phyloP scores from a whole-genome alignment of 2,329 filamentous ascomycete genomes.

The Fusarium nisikadoi region DNA sequence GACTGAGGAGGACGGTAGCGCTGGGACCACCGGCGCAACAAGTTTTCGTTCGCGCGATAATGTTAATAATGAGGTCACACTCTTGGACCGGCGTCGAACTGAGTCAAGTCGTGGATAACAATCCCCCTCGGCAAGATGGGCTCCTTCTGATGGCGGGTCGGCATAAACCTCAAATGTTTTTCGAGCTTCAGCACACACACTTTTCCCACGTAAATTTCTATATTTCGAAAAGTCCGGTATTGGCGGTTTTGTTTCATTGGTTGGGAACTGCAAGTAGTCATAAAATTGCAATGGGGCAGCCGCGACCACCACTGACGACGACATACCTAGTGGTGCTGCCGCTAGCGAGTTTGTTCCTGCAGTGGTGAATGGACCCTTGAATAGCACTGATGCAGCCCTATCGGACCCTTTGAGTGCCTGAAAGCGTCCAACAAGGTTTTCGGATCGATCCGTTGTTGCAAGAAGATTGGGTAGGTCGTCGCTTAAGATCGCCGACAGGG shows the following conservation, averaged over 20 bases:
- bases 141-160: slow-evolving; percentile 15
- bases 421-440: slow-evolving; percentile 23
- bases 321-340: slow-evolving; percentile 23
- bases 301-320: slow-evolving; percentile 21
- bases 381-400: slow-evolving; percentile 38
- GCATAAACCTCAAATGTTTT: slow-evolving; percentile 46
- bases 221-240: slow-evolving; percentile 46
- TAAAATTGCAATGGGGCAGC: slow-evolving; percentile 28
- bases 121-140: slow-evolving; percentile 28
- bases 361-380: slow-evolving; percentile 31
- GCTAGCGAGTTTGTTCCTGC: slow-evolving; percentile 34
- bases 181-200: slow-evolving; percentile 45
- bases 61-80: slow-evolving; percentile 32
- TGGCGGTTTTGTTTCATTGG: slow-evolving; percentile 29
- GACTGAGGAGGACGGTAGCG: slow-evolving; percentile 18
- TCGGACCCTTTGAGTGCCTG: slow-evolving; percentile 28
- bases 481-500: slow-evolving; percentile 33
- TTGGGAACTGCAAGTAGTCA: slow-evolving; percentile 21
- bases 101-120: slow-evolving; percentile 42
- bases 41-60: slow-evolving; percentile 15
- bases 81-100: slow-evolving; percentile 43
- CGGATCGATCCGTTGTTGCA: slow-evolving; percentile 27
- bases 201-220: slow-evolving; percentile 50
- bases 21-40: slow-evolving; percentile 6
- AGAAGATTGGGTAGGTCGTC: slow-evolving; percentile 23